Evolutionary conservation across 805 yeast species (phyloP), one percentile per base, ranked within the genome.

Genomic region (Wickerhamomyces canadensis): DNA sequence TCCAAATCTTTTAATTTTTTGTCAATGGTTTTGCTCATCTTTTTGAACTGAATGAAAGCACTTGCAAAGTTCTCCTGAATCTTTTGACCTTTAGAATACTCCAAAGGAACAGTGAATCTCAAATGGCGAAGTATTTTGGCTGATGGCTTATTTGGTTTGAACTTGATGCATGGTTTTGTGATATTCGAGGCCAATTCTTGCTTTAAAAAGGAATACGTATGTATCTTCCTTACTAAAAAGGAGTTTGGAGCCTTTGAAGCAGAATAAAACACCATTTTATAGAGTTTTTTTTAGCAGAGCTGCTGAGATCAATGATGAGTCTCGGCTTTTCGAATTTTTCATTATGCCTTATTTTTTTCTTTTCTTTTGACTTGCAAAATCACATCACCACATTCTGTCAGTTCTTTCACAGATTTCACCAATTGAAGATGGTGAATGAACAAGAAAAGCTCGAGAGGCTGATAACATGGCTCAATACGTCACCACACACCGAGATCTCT

Each of bases 51-150:
- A 27, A 83, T 54, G 42, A 75, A 73, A 17, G 80, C 78, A 17
- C 69, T 55, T 0, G 77, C 76, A 44, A 83, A 65, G 31, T 65
- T 57, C 34, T 70, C 70, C 51, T 84, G 91, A 27, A 81, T 68
- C 22, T 55, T 49, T 35, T 72, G 66, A 4, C 87, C 91, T 30
- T 64, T 58, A 12, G 51, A 46, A 47, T 74, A 76, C 0, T 68
- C 64, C 5, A 64, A 37, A 1, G 56, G 47, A 2, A 62, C 58
- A 4, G 55, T 55, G 47, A 71, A 67, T 37, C 68, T 74, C 13
- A 71, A 44, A 46, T 74, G 78, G 32, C 69, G 66, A 9, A 74
- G 40, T 1, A 45, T 51, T 13, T 54, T 43, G 0, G 73, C 63
- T 5, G 64, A 50, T 5, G 43, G 51, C 21, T 55, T 60, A n/a